Conservation (phyloP, 2,329 filamentous ascomycete species). For the Didymella keratinophila region DNA sequence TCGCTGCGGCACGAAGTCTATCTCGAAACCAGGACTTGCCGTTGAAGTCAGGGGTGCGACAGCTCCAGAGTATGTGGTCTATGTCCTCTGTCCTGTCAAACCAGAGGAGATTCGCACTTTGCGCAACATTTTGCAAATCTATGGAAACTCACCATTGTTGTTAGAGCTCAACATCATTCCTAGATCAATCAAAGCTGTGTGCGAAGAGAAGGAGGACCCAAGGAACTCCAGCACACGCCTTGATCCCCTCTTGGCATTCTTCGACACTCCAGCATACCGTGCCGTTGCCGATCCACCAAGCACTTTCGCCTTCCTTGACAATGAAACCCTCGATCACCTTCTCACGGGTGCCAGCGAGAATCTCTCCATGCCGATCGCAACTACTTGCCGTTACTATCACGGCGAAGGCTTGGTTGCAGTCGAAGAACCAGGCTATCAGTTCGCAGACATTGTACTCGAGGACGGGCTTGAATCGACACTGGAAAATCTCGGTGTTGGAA, state of each 20-base stretch:
- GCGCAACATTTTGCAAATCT: background rate
- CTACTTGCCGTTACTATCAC: background rate
- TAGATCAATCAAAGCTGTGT: background rate
- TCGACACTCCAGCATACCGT: conserved; percentile 2
- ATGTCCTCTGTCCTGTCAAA: background rate
- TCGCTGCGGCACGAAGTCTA: background rate
- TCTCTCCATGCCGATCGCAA: background rate
- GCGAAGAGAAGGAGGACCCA: background rate
- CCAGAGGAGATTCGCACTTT: background rate
- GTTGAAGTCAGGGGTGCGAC: background rate
- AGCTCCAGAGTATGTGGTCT: background rate
- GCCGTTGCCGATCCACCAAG: background rate
- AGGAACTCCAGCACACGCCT: background rate
- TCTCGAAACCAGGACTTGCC: background rate
- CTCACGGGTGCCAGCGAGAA: background rate
- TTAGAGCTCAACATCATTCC: conserved; percentile 1
- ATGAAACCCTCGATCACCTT: conserved; percentile 1
- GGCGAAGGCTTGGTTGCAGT: background rate
- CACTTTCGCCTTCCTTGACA: conserved; percentile 4
- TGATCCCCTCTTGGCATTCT: background rate
- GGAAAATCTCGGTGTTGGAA: conserved; percentile 1
- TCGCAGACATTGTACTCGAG: background rate
- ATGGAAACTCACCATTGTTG: background rate
- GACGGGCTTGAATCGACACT: conserved; percentile 1
- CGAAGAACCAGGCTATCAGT: background rate